phyloP scores from a whole-genome alignment of 2,329 filamentous ascomycete species.

The Fusarium sp. region DNA sequence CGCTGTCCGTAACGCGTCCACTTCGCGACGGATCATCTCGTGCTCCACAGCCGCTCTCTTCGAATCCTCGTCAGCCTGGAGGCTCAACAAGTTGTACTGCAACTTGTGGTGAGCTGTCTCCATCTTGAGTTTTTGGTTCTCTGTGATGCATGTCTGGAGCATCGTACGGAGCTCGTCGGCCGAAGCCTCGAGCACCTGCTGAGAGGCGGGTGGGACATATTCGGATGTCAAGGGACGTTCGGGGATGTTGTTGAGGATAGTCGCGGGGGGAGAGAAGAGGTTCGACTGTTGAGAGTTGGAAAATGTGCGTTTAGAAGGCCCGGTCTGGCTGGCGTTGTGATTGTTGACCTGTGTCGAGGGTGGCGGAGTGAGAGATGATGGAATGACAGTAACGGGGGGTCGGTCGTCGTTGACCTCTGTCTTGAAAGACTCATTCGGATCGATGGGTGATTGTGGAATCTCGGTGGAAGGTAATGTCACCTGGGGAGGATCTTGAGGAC shows the following conservation, averaged over 20 bases:
- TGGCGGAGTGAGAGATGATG: slow-evolving; percentile 69
- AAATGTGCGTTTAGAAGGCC: slow-evolving; percentile 44
- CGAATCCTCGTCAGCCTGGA: slow-evolving; percentile 86
- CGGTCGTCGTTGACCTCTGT: slow-evolving; percentile 63
- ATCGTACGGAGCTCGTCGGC: slow-evolving; percentile 68
- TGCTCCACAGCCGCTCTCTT: slow-evolving; percentile 92
- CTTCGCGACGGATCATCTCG: slow-evolving; percentile 88
- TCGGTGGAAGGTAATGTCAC: slow-evolving; percentile 70
- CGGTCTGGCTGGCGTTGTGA: slow-evolving; percentile 34
- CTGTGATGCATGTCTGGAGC: slow-evolving; percentile 65
- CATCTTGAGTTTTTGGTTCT: slow-evolving; percentile 76
- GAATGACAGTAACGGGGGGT: slow-evolving; percentile 60
- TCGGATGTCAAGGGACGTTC: slow-evolving; percentile 50
- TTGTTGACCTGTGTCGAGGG: slow-evolving; percentile 64
- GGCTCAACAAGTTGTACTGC: slow-evolving; percentile 84
- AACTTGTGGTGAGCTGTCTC: slow-evolving; percentile 91
- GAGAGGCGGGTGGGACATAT: slow-evolving; percentile 60
- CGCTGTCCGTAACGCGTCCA: slow-evolving; percentile 82
- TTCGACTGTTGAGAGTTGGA: slow-evolving; percentile 60
- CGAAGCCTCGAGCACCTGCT: slow-evolving; percentile 65
- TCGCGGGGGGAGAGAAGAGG: slow-evolving; percentile 67
- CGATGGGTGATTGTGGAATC: slow-evolving; percentile 64
- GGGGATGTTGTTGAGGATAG: slow-evolving; percentile 53
- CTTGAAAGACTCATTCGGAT: slow-evolving; percentile 61
- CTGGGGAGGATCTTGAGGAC: slow-evolving; percentile 57